These are phyloP conservation scores for Solanum arcanum DNA, from an alignment of 257 asterid genomes.

Conservation along the genomic window DNA sequence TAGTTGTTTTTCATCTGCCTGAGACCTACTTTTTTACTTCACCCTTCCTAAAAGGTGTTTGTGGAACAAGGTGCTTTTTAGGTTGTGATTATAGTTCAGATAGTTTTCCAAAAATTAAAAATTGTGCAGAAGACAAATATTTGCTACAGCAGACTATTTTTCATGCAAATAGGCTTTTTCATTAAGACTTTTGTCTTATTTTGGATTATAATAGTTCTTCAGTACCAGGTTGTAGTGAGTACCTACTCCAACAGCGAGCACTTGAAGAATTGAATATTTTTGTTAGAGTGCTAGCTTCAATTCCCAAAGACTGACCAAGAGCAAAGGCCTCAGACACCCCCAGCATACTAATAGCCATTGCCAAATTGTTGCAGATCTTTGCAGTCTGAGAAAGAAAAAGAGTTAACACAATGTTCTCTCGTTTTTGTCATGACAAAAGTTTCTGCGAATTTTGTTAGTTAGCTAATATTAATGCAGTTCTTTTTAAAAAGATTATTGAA, in stretches of 20 bases:
- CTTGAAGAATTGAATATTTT: constrained; percentile 76
- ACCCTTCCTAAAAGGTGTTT: background rate
- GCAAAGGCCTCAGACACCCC: constrained; percentile 93
- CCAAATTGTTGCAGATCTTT: constrained; percentile 90
- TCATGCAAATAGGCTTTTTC: background rate
- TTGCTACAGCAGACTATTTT: background rate
- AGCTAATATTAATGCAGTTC: background rate
- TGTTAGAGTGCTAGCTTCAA: constrained; percentile 61
- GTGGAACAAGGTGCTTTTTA: background rate
- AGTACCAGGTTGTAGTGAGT: constrained; percentile 5
- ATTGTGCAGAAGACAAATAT: background rate
- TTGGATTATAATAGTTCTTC: background rate
- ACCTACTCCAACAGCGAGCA: constrained; percentile 99
- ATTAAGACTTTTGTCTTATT: background rate
- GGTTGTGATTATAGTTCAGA: background rate
- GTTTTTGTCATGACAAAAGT: background rate
- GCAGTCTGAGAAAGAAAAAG: constrained; percentile 44
- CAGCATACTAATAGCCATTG: constrained; percentile 94
- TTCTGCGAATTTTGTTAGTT: background rate
- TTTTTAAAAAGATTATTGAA: background rate
- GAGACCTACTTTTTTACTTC: background rate
- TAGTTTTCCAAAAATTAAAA: background rate
- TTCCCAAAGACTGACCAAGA: constrained; percentile 83
- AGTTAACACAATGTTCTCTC: background rate
- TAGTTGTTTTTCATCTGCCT: background rate